These are phyloP conservation scores for Penicillium soppii DNA, from an alignment of 495 filamentous ascomycete genomes.

Conservation along the genomic window DNA sequence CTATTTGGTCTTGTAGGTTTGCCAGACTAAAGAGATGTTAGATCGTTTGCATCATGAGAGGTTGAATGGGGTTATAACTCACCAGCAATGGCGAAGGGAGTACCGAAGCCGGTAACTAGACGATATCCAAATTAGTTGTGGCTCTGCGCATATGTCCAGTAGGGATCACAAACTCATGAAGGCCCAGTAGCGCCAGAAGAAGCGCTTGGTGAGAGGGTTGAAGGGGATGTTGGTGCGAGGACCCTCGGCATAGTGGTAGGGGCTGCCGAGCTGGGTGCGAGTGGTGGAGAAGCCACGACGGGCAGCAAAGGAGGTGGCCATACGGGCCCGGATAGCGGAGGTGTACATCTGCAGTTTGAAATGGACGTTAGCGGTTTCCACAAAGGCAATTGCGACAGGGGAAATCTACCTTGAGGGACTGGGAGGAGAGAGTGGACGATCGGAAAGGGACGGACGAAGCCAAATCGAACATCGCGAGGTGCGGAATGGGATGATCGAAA, in stretches of 20 bases:
- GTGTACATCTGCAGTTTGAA: conserved; percentile 72
- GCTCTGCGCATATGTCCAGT: conserved; percentile 11
- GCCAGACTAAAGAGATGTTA: conserved; percentile 67
- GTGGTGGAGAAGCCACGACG: conserved; percentile 95
- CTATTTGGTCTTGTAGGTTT: conserved; percentile 71
- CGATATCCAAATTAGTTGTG: conserved; percentile 30
- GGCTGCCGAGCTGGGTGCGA: conserved; percentile 78
- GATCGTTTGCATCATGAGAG: neutral
- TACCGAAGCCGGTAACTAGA: conserved; percentile 69
- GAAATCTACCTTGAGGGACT: conserved; percentile 34
- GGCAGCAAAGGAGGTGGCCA: conserved; percentile 61
- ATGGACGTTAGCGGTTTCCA: neutral
- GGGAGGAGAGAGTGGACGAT: conserved; percentile 31
- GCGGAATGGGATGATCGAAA: conserved; percentile 22
- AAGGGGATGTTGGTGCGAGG: conserved; percentile 93
- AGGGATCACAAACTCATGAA: conserved; percentile 62
- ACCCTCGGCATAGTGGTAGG: conserved; percentile 98
- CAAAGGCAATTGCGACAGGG: conserved; percentile 9
- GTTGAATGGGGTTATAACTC: conserved; percentile 39
- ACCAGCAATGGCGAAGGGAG: conserved; percentile 83
- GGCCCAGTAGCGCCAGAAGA: conserved; percentile 76
- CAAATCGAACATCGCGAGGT: conserved; percentile 26
- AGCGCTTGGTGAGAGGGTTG: conserved; percentile 86
- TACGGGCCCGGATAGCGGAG: conserved; percentile 68
- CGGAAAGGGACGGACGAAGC: conserved; percentile 29